These are phyloP conservation scores for Melastoma candidum DNA, from an alignment of 441 rosid genomes.

Conservation along the genomic window DNA sequence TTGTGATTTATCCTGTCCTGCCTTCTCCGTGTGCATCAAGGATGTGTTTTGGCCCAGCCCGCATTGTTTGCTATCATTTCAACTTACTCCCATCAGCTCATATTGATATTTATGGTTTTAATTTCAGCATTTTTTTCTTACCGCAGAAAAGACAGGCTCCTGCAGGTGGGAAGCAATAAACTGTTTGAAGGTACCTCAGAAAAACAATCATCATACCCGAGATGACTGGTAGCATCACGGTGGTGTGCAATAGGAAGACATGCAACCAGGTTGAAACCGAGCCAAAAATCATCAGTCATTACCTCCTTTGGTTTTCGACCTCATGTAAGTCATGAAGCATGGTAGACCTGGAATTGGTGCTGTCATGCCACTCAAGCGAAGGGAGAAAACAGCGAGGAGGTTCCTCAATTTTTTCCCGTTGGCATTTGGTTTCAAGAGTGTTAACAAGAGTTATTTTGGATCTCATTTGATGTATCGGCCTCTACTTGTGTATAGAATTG, in stretches of 20 bases:
- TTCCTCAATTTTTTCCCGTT: too few relatives aligned
- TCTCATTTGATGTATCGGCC: neutral
- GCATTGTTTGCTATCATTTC: neutral
- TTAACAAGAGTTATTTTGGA: neutral
- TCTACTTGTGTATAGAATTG: too few relatives aligned
- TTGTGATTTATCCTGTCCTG: too few relatives aligned
- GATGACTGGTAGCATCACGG: conserved; percentile 15
- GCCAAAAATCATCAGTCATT: conserved; percentile 13
- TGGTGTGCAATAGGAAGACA: conserved; percentile 13
- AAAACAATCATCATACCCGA: conserved; percentile 14
- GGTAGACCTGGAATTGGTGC: conserved; percentile 16
- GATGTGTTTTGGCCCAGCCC: too few relatives aligned
- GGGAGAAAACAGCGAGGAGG: neutral
- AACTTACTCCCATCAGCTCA: neutral
- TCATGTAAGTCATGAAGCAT: conserved; percentile 13
- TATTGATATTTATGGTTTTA: neutral
- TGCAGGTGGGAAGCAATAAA: conserved; percentile 12
- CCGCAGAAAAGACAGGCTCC: conserved; percentile 13
- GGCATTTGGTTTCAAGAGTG: neutral
- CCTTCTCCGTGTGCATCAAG: too few relatives aligned
- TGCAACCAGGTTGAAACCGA: conserved; percentile 10
- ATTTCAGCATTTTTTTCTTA: neutral
- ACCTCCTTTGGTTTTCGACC: conserved; percentile 11
- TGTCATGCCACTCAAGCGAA: conserved; percentile 13
- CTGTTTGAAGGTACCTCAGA: conserved; percentile 14